Conservation (phyloP, 2,329 filamentous ascomycete species). For the Boeremia lycopersici region DNA sequence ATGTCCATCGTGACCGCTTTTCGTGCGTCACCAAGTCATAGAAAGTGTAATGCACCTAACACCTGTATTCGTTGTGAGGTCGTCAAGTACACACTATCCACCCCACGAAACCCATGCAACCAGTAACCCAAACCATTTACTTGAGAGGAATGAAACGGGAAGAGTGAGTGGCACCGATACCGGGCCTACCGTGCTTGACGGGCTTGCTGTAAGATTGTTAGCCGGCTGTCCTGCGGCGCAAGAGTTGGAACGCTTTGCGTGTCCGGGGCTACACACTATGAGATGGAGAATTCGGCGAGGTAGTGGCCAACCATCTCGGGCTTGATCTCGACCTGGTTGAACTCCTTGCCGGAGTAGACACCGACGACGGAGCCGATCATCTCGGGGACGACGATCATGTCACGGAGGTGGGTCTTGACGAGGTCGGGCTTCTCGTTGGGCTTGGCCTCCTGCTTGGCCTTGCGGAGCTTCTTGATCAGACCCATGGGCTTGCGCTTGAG, state of each 20-base stretch:
- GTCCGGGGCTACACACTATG: constrained; percentile 75
- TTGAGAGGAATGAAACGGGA: constrained; percentile 99
- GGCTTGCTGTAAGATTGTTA: constrained; percentile 76
- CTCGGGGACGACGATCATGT: constrained; percentile 99
- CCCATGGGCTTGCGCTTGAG: constrained; percentile 99
- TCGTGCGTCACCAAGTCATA: constrained; percentile 38
- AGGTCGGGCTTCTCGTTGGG: constrained; percentile 99
- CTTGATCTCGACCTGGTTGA: constrained; percentile 99
- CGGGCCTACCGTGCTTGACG: constrained; percentile 99
- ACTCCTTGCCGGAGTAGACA: constrained; percentile 99
- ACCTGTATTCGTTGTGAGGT: constrained; percentile 47
- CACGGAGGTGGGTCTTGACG: constrained; percentile 98
- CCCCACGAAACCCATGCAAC: constrained; percentile 49
- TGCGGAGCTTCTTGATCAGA: constrained; percentile 99
- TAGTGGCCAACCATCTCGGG: constrained; percentile 99
- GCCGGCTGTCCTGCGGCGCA: constrained; percentile 9
- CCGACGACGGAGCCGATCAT: constrained; percentile 99
- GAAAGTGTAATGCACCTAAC: constrained; percentile 46
- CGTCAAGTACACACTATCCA: constrained; percentile 49
- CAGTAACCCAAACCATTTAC: constrained; percentile 62
- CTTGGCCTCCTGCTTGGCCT: constrained; percentile 63
- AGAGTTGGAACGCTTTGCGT: neutral
- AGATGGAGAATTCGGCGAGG: constrained; percentile 99
- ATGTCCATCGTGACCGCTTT: constrained; percentile 37
- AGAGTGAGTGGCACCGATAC: constrained; percentile 99